Evolutionary conservation across 495 filamentous ascomycete species (phyloP), one percentile per base, ranked within the genome.

Genomic region (Ascodesmis nigricans): DNA sequence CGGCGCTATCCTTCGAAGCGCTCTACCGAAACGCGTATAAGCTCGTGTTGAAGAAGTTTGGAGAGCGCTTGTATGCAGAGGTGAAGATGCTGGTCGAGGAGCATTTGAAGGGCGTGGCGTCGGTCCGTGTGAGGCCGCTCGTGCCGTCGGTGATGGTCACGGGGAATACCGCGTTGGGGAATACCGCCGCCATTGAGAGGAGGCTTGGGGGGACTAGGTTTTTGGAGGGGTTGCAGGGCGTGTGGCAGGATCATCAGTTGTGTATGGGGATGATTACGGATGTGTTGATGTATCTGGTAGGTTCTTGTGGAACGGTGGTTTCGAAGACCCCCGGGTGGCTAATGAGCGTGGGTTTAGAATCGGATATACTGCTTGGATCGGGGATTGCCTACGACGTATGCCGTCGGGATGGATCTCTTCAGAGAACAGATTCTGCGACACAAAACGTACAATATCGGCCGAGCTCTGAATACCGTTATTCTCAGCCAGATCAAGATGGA

Each of bases 211-310:
- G 83, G 26, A 82, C 91, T 54, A 75, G 63, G 48, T 87, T 95
- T 43, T 52, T 99, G 42, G 65, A 63, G 25, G 75, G 67, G 1
- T 48, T 95, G 11, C 78, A 75, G 49, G 58, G 63, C 25, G 69
- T 71, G 3, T 99, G 80, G 78, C 70, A 78, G 41, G 75, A 87
- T 35, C 84, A 99, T 49, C 78, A 79, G 48, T 60, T 78, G 10
- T 79, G 75, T 35, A 91, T 93, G 83, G 78, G 79, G 43, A 95
- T 99, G 90, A 73, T 79, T 27, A 87, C 84, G 7, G 90, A 99
- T 52, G 79, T 99, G 21, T 56, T 95, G 22, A 93, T 99, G 83
- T 99, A 99, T 44, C 83, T 99, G 66, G 74, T 78, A 49, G 38
- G 70, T 29, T 19, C 11, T 16, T 13, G 6, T 16, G 16, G 27